A percentile compares a stretch with the other conserved stretches of the same genome.
Conservation (phyloP, 108 stramenopile genomes). For the Skeletonema tropicum region DNA sequence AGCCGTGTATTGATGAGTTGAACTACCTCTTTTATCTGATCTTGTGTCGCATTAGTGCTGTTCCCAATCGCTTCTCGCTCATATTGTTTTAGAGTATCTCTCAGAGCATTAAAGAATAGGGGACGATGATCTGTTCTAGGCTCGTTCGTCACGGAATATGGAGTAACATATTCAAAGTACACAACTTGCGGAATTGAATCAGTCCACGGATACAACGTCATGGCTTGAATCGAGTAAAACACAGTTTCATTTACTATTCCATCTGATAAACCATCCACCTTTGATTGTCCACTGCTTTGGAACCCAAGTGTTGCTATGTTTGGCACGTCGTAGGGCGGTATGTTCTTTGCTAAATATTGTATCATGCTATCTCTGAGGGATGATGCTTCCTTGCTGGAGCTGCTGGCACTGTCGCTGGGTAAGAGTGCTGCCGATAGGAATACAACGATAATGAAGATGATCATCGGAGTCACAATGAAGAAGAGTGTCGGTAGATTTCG, state of each 20-base stretch:
- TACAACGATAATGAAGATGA: neutral
- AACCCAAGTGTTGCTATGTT: conserved; percentile 71
- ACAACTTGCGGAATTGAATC: conserved; percentile 64
- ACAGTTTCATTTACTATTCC: conserved; percentile 73
- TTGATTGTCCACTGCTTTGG: conserved; percentile 19
- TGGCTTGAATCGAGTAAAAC: conserved; percentile 65
- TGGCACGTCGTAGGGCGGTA: conserved; percentile 74
- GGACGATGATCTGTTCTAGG: conserved; percentile 83
- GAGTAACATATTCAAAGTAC: conserved; percentile 82
- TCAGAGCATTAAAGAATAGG: conserved; percentile 59
- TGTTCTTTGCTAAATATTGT: conserved; percentile 56
- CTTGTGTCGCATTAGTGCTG: conserved; percentile 1
- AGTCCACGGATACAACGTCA: conserved; percentile 67
- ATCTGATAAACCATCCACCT: conserved; percentile 69
- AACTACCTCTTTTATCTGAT: conserved; percentile 54
- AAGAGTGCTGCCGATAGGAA: neutral
- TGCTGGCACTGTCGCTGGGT: neutral
- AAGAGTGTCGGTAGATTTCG: neutral
- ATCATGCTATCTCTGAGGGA: conserved; percentile 1
- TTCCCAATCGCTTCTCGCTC: conserved; percentile 12
- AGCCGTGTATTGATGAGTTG: conserved; percentile 65
- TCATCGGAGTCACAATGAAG: neutral
- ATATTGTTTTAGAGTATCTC: conserved; percentile 24
- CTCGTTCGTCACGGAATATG: conserved; percentile 86
- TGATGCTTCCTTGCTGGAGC: neutral